Conservation (phyloP, 2,329 filamentous ascomycete genomes). For the Xylariaceae sp. region DNA sequence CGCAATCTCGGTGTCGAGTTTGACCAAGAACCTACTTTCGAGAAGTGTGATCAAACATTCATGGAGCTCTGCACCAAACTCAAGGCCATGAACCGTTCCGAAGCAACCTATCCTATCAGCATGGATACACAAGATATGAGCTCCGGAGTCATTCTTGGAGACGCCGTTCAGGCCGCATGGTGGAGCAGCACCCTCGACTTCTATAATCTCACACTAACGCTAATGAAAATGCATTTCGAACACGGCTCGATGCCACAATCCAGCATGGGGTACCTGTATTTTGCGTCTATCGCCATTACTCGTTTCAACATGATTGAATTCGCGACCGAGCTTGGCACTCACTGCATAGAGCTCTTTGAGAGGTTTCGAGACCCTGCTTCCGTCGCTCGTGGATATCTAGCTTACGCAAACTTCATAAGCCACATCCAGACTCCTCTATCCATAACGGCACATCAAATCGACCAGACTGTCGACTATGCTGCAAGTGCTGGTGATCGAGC, state of each 20-base stretch:
- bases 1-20: slow-evolving; percentile 64
- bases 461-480: slow-evolving; percentile 63
- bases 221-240: slow-evolving; percentile 62
- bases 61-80: slow-evolving; percentile 58
- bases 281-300: slow-evolving; percentile 63
- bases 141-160: slow-evolving; percentile 65
- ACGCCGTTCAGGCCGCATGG: slow-evolving; percentile 66
- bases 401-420: slow-evolving; percentile 66
- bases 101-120: slow-evolving; percentile 41
- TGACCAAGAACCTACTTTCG: slow-evolving; percentile 62
- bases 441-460: slow-evolving; percentile 55
- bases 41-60: slow-evolving; percentile 75
- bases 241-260: slow-evolving; percentile 66
- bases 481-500: slow-evolving; percentile 66
- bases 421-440: slow-evolving; percentile 63
- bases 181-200: slow-evolving; percentile 71
- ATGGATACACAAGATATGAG: slow-evolving; percentile 51
- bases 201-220: slow-evolving; percentile 64
- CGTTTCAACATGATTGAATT: slow-evolving; percentile 69
- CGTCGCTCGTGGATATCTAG: slow-evolving; percentile 63
- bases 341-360: slow-evolving; percentile 62
- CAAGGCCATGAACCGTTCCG: slow-evolving; percentile 49
- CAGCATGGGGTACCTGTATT: slow-evolving; percentile 62
- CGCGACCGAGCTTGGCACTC: slow-evolving; percentile 60
- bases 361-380: slow-evolving; percentile 61